Percentiles rank a stretch among this genome's conserved stretches.
These are phyloP conservation scores for Hypericum androsaemum DNA, from an alignment of 345 rosid species.

Conservation along the genomic window DNA sequence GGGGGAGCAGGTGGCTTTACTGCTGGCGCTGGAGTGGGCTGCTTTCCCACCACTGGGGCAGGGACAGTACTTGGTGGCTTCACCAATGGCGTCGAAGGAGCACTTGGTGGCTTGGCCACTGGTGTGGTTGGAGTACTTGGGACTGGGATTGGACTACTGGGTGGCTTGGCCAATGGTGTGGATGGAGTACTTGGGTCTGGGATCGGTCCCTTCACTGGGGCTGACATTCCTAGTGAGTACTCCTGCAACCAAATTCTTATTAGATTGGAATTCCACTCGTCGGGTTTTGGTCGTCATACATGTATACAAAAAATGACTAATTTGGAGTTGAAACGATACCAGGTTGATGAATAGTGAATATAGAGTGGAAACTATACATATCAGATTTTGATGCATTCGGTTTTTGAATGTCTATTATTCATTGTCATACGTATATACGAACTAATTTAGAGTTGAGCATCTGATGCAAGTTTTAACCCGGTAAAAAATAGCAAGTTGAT, in stretches of 20 bases:
- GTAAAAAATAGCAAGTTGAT: no score
- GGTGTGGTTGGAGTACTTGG: background rate
- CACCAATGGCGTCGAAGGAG: background rate
- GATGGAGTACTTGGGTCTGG: background rate
- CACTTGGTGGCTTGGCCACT: conserved; percentile 3
- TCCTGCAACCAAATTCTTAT: no score
- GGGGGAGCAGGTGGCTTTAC: conserved; percentile 2
- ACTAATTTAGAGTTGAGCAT: background rate
- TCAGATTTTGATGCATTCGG: no score
- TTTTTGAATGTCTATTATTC: no score
- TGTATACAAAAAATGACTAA: no score
- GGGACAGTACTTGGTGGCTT: conserved; percentile 7
- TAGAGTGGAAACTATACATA: no score
- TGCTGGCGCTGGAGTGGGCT: conserved; percentile 6
- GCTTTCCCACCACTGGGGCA: conserved; percentile 2
- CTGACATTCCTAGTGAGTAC: no score
- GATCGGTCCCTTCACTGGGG: conserved; percentile 1
- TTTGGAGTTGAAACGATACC: no score
- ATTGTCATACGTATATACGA: no score
- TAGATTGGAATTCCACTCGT: no score
- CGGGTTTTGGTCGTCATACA: no score
- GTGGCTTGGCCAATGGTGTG: conserved; percentile 6
- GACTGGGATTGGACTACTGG: background rate
- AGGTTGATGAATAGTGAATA: no score
- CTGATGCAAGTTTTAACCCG: background rate